Conservation (phyloP, 208 protist species). For the Spongospora subterranea region DNA sequence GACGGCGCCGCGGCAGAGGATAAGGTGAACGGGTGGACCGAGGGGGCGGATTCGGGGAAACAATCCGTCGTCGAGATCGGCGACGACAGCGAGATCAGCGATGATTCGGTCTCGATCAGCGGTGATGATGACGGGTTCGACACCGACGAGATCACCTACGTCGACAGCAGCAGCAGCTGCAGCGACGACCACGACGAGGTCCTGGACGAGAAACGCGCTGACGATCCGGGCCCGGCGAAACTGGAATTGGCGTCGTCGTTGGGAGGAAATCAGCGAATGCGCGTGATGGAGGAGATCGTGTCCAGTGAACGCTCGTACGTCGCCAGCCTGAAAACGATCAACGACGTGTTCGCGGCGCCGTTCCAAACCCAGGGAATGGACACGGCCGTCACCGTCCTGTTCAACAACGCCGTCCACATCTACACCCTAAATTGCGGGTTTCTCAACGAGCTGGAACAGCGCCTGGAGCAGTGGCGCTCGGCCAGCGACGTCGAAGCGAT, state of each 20-base stretch:
- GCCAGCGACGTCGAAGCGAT: neutral
- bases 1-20: no score
- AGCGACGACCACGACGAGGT: neutral
- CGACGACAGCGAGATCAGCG: neutral
- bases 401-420: conserved; percentile 38
- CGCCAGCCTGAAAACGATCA: neutral
- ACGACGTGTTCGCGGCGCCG: neutral
- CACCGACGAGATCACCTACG: neutral
- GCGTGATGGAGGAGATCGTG: conserved; percentile 19
- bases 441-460: neutral
- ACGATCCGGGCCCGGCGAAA: neutral
- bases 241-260: neutral
- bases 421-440: conserved; percentile 14
- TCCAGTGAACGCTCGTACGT: neutral
- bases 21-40: no score
- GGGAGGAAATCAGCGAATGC: neutral
- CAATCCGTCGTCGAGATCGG: neutral
- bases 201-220: neutral
- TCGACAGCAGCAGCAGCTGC: neutral
- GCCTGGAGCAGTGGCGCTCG: neutral
- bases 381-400: conserved; percentile 35
- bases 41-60: no score
- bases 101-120: neutral
- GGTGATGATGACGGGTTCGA: neutral
- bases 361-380: neutral